A percentile compares a stretch with the other conserved stretches of the same genome.
phyloP scores from a whole-genome alignment of 1,139 yeast genomes.

The Keqinozyma sinolaborantium region DNA sequence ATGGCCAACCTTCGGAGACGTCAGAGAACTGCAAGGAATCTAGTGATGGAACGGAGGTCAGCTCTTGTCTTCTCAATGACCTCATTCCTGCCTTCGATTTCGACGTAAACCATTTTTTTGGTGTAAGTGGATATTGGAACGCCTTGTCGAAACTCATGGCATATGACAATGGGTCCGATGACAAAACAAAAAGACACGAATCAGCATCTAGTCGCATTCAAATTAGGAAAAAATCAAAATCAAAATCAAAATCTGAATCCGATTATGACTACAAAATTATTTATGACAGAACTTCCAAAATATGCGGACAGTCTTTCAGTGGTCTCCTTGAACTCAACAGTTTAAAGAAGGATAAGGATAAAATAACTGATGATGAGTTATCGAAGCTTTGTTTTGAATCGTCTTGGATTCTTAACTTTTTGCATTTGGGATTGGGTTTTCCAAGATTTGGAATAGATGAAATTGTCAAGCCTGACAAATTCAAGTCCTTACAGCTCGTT shows the following conservation, averaged over 20 bases:
- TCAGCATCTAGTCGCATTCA: too few species aligned
- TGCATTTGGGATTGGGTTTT: slow-evolving; percentile 72
- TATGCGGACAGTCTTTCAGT: slow-evolving; percentile 41
- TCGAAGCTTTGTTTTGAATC: slow-evolving; percentile 61
- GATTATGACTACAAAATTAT: slow-evolving; percentile 37
- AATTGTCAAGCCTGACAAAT: slow-evolving; percentile 19
- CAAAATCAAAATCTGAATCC: slow-evolving; percentile 5
- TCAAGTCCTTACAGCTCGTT: slow-evolving; percentile 55
- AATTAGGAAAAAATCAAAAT: slow-evolving; percentile 5
- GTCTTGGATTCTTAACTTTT: slow-evolving; percentile 66
- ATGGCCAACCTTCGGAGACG: slow-evolving; percentile 17
- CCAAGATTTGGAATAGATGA: slow-evolving; percentile 54
- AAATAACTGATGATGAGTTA: slow-evolving; percentile 37
- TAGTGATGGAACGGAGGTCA: slow-evolving; percentile 25
- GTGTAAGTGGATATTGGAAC: slow-evolving; percentile 84
- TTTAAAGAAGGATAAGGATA: slow-evolving; percentile 21
- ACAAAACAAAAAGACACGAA: slow-evolving; percentile 8
- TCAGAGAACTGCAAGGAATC: slow-evolving; percentile 27
- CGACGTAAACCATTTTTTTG: slow-evolving; percentile 63
- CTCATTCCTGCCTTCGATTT: slow-evolving; percentile 67
- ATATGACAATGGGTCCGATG: slow-evolving; percentile 15
- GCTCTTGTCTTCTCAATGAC: slow-evolving; percentile 52
- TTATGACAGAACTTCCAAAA: slow-evolving; percentile 39
- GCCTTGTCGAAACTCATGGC: slow-evolving; percentile 49
- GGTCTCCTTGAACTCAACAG: slow-evolving; percentile 40